A percentile compares a stretch with the other conserved stretches of the same genome.
Evolutionary conservation across 1,139 yeast species (phyloP).

Genomic region (Scheffersomyces stambukii): DNA sequence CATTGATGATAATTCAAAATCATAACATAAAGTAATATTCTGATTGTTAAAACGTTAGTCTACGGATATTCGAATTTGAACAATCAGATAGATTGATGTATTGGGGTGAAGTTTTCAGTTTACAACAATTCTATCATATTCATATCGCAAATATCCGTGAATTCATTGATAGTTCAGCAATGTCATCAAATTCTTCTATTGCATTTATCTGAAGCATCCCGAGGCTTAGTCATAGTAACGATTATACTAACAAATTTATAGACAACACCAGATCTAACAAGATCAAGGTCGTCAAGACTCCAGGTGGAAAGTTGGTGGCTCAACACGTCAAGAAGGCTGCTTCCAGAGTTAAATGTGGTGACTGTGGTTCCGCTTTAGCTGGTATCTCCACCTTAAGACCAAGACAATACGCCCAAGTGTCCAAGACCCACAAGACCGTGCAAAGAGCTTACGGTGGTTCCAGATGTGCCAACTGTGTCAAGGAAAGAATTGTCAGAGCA

Average conservation of each 20-base stretch:
- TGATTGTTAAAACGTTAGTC: too few relatives aligned
- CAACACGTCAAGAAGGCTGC: slow-evolving; percentile 96
- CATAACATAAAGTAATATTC: too few relatives aligned
- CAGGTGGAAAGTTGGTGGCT: slow-evolving; percentile 98
- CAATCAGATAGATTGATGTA: too few relatives aligned
- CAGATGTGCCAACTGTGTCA: slow-evolving; percentile 97
- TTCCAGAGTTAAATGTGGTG: slow-evolving; percentile 98
- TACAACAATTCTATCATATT: too few relatives aligned
- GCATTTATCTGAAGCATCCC: too few relatives aligned
- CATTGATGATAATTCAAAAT: too few relatives aligned
- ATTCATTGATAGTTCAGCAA: slow-evolving; percentile 1
- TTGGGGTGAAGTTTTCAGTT: too few relatives aligned
- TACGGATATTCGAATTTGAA: too few relatives aligned
- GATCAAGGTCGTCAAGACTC: slow-evolving; percentile 99
- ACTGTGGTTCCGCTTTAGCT: slow-evolving; percentile 87
- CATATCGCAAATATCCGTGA: neutral
- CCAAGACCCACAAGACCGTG: slow-evolving; percentile 96
- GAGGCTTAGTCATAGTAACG: slow-evolving; percentile 47
- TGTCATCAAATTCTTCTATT: too few relatives aligned
- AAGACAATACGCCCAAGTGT: slow-evolving; percentile 91
- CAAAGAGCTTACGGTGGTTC: slow-evolving; percentile 99
- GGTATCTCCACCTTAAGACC: slow-evolving; percentile 97
- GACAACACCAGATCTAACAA: slow-evolving; percentile 99
- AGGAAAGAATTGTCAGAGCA: slow-evolving; percentile 98
- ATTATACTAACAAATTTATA: slow-evolving; percentile 25